These are phyloP conservation scores for Diaporthe sp. DNA, from an alignment of 2,329 filamentous ascomycete species.

Conservation along the genomic window DNA sequence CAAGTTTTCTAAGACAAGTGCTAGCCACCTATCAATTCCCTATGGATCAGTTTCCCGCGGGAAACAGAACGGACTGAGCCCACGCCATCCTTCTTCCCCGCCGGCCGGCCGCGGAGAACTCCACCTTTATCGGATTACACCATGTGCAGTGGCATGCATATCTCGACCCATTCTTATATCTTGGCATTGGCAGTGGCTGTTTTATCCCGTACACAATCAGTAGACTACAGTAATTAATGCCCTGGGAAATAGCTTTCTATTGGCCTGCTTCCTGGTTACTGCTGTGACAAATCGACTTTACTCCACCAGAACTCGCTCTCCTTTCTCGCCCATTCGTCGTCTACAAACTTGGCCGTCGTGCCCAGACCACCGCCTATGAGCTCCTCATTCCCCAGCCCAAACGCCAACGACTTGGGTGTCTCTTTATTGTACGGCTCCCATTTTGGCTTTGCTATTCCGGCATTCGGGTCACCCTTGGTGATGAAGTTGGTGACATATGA, in stretches of 20 bases:
- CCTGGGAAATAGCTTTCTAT: background rate
- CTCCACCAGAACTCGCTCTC: slow-evolving; percentile 64
- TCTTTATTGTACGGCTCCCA: slow-evolving; percentile 54
- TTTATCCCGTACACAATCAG: background rate
- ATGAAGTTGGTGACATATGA: slow-evolving; percentile 66
- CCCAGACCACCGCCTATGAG: slow-evolving; percentile 58
- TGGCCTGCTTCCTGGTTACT: slow-evolving; percentile 40
- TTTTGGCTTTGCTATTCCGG: slow-evolving; percentile 49
- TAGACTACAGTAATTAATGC: background rate
- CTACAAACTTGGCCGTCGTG: slow-evolving; percentile 53
- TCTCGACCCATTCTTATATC: slow-evolving; percentile 20
- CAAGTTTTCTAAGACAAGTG: background rate
- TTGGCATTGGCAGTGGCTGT: slow-evolving; percentile 7
- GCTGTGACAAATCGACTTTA: slow-evolving; percentile 55
- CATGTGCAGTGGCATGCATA: background rate
- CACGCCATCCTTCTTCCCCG: background rate
- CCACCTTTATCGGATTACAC: slow-evolving; percentile 32
- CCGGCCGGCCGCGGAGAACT: background rate
- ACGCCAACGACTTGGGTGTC: slow-evolving; percentile 54
- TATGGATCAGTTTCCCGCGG: slow-evolving; percentile 4
- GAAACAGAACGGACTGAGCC: background rate
- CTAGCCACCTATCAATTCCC: background rate
- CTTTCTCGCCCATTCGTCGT: slow-evolving; percentile 57
- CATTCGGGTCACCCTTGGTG: slow-evolving; percentile 60
- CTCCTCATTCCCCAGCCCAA: slow-evolving; percentile 63